These are phyloP conservation scores for Oryza nivara DNA, from an alignment of 176 grass and related monocot genomes.

Conservation along the genomic window DNA sequence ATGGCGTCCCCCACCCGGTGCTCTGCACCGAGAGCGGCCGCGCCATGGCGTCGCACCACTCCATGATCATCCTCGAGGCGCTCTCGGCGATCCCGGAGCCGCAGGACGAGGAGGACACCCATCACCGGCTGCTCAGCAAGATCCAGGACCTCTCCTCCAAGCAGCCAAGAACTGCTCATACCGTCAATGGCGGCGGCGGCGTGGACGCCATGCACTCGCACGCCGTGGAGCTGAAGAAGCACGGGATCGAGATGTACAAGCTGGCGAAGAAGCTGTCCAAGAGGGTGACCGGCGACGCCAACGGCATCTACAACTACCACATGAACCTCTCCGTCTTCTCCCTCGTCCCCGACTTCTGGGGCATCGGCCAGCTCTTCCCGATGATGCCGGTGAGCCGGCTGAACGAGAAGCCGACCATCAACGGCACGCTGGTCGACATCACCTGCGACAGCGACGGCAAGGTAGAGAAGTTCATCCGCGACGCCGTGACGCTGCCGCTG, in stretches of 20 bases:
- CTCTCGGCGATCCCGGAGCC: constrained; percentile 35
- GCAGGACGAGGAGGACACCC: neutral
- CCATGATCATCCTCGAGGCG: constrained; percentile 35
- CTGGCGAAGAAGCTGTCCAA: constrained; percentile 21
- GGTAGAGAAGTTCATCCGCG: constrained; percentile 39
- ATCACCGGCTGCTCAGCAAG: neutral
- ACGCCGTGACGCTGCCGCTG: constrained; percentile 23
- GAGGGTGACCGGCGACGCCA: neutral
- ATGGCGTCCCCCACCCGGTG: neutral
- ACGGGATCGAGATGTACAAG: constrained; percentile 30
- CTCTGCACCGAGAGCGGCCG: constrained; percentile 44
- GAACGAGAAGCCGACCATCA: constrained; percentile 12
- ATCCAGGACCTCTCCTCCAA: neutral
- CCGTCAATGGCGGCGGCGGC: too few relatives aligned
- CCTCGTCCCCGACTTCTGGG: constrained; percentile 28
- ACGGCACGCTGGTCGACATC: constrained; percentile 35
- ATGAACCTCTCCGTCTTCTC: constrained; percentile 57
- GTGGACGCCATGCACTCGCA: neutral
- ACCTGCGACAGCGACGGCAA: constrained; percentile 51
- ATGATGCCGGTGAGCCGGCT: constrained; percentile 45
- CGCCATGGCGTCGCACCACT: constrained; percentile 31
- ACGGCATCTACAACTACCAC: constrained; percentile 41
- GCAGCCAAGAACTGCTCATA: neutral
- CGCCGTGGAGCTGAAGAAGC: constrained; percentile 29
- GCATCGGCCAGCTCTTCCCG: constrained; percentile 36